A percentile compares a stretch with the other conserved stretches of the same genome.
Conservation (phyloP, 2,329 filamentous ascomycete genomes). For the Cercospora brassicicola region DNA sequence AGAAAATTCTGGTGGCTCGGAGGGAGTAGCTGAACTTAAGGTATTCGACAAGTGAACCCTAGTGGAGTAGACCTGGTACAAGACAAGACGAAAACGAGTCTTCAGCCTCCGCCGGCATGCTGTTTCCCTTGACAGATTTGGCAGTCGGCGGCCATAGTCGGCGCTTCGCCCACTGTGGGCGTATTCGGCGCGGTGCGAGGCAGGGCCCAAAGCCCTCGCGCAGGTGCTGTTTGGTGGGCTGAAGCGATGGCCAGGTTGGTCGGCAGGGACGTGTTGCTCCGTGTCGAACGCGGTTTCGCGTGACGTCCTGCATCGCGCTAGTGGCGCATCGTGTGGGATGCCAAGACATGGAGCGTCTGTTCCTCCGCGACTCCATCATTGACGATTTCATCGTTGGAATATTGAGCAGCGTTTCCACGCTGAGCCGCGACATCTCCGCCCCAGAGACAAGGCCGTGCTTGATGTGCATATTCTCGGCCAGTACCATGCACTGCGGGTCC, state of each 20-base stretch:
- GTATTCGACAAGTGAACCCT: background rate
- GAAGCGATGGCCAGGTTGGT: background rate
- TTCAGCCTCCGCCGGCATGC: background rate
- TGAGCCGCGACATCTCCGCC: background rate
- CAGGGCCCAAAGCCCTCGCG: background rate
- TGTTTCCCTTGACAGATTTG: constrained; percentile 17
- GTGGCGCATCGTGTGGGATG: background rate
- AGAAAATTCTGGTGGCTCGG: background rate
- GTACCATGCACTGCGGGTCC: background rate
- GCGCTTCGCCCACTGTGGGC: background rate
- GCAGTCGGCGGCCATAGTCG: background rate
- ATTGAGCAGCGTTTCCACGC: background rate
- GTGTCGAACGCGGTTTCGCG: constrained; percentile 15
- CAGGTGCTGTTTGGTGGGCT: background rate
- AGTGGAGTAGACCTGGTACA: background rate
- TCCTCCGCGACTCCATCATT: background rate
- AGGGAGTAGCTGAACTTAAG: background rate
- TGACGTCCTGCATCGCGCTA: background rate
- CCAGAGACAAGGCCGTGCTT: background rate
- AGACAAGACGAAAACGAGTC: background rate
- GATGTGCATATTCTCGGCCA: background rate
- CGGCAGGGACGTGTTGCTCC: constrained; percentile 9
- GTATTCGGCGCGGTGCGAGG: background rate
- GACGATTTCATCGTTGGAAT: background rate
- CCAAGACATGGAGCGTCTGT: background rate